These are phyloP conservation scores for Colletotrichum echinochloae DNA, from an alignment of 2,329 filamentous ascomycete genomes.

Conservation along the genomic window DNA sequence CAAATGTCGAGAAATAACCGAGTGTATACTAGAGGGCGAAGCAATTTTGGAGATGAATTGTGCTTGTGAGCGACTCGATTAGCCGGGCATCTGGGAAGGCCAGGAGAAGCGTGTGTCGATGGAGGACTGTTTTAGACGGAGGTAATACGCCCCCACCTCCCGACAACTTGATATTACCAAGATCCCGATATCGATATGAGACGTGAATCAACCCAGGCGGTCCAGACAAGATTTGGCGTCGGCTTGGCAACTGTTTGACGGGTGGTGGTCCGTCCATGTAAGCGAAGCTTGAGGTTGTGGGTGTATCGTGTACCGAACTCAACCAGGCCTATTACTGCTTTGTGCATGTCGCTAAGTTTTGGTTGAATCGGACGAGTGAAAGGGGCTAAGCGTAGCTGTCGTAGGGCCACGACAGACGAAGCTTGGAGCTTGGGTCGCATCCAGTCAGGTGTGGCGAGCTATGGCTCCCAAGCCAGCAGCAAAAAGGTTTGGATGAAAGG, in stretches of 20 bases:
- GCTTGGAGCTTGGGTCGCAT: constrained; percentile 22
- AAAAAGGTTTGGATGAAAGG: constrained; percentile 15
- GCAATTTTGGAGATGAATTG: constrained; percentile 20
- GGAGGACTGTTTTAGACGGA: background rate
- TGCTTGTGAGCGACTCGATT: constrained; percentile 13
- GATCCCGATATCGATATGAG: background rate
- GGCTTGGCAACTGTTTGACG: constrained; percentile 1
- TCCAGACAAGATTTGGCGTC: background rate
- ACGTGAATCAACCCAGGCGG: background rate
- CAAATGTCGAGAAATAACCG: constrained; percentile 24
- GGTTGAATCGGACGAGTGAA: background rate
- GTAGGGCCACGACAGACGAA: background rate
- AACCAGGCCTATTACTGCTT: background rate
- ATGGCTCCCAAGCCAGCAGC: constrained; percentile 18
- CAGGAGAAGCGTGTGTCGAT: background rate
- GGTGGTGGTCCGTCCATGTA: background rate
- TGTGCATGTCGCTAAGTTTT: background rate
- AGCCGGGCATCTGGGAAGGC: background rate
- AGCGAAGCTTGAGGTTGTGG: background rate
- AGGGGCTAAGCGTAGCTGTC: background rate
- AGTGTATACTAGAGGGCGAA: constrained; percentile 25
- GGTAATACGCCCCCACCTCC: background rate
- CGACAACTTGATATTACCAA: background rate
- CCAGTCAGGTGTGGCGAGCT: constrained; percentile 17
- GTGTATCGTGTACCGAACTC: background rate